phyloP scores from a whole-genome alignment of 345 rosid genomes.

The Theobroma cacao region DNA sequence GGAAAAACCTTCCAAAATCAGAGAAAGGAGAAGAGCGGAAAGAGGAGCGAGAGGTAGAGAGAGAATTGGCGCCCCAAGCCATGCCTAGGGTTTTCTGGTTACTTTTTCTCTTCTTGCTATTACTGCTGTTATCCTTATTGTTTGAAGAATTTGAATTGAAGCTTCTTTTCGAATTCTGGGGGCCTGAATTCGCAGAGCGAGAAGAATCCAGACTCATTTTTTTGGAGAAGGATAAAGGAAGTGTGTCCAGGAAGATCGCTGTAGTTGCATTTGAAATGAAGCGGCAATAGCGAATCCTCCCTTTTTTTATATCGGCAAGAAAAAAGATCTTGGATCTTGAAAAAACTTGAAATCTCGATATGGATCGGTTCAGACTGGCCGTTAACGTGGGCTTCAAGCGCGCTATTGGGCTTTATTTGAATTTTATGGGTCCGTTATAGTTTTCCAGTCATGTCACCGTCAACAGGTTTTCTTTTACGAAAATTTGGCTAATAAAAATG shows the following conservation, averaged over 20 bases:
- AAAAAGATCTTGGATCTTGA: neutral
- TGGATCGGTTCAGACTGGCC: neutral
- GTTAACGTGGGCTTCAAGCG: neutral
- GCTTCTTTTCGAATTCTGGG: constrained; percentile 57
- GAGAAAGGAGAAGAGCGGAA: constrained; percentile 72
- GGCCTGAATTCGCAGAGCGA: constrained; percentile 39
- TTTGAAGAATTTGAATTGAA: constrained; percentile 44
- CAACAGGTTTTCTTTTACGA: no score
- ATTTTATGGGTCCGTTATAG: neutral
- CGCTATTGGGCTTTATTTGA: neutral
- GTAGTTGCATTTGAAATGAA: neutral
- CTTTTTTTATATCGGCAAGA: neutral
- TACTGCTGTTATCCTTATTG: constrained; percentile 25
- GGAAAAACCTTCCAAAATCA: constrained; percentile 67
- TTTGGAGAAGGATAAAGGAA: neutral
- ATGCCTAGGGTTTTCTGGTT: constrained; percentile 90
- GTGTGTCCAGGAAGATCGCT: neutral
- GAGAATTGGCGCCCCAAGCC: constrained; percentile 86
- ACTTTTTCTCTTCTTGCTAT: constrained; percentile 36
- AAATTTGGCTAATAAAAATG: no score
- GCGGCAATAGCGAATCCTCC: neutral
- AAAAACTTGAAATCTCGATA: neutral
- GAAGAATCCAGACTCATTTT: constrained; percentile 49
- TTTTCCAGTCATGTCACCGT: neutral
- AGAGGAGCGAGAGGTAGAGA: constrained; percentile 70